Evolutionary conservation across 2,329 filamentous ascomycete species (phyloP).

Genomic region (Leptosphaerulina australis): DNA sequence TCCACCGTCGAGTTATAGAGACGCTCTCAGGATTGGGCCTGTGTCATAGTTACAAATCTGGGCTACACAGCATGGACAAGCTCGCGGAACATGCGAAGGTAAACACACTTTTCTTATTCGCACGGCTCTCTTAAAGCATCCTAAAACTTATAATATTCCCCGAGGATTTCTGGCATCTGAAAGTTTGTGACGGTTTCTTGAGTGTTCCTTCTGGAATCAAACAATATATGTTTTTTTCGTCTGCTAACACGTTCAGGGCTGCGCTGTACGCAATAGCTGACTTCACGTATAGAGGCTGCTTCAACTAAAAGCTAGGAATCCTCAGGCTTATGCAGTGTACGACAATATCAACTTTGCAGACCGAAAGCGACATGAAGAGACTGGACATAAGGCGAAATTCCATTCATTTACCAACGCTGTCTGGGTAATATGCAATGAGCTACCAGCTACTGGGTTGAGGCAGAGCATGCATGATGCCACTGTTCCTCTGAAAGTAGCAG

Average conservation of each 20-base stretch:
- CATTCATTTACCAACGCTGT: background rate
- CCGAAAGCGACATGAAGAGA: background rate
- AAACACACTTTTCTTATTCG: background rate
- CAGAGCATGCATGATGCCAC: background rate
- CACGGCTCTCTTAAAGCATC: background rate
- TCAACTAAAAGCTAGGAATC: background rate
- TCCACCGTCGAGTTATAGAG: background rate
- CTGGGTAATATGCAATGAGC: background rate
- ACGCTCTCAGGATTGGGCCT: background rate
- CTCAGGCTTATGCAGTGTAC: background rate
- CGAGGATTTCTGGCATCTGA: too few species aligned
- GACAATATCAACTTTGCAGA: background rate
- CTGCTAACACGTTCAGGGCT: background rate
- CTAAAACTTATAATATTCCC: background rate
- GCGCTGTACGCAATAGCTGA: background rate
- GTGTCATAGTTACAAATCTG: background rate
- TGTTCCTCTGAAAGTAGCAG: background rate
- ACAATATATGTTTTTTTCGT: background rate
- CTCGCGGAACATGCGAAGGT: background rate
- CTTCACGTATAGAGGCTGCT: background rate
- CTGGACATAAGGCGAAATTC: background rate
- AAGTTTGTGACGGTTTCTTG: too few species aligned
- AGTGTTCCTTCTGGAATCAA: too few species aligned
- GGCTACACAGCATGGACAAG: background rate
- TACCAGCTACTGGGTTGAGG: background rate